phyloP scores from a whole-genome alignment of 2,329 filamentous ascomycete species.

The Cercospora sp. region DNA sequence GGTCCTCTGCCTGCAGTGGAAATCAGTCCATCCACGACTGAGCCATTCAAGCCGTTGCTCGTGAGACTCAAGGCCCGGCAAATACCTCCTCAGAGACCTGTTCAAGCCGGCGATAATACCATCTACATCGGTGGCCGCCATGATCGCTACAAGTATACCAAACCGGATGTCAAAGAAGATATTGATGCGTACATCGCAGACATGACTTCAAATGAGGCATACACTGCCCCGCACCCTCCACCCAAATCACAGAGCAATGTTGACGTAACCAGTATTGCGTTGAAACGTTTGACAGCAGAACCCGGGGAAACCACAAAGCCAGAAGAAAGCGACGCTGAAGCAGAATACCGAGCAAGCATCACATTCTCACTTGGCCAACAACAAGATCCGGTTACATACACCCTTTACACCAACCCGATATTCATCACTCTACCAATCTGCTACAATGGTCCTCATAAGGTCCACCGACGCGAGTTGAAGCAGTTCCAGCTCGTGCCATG shows the following conservation, averaged over 20 bases:
- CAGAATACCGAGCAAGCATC: conserved; percentile 3
- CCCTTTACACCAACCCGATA: conserved; percentile 2
- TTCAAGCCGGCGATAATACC: background rate
- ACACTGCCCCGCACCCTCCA: background rate
- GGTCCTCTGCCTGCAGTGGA: background rate
- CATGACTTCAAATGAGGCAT: background rate
- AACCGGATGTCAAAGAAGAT: background rate
- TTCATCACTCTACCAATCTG: background rate
- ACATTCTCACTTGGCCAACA: background rate
- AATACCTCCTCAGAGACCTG: background rate
- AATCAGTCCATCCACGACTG: background rate
- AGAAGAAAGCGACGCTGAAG: background rate
- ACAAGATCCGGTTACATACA: background rate
- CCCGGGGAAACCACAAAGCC: background rate
- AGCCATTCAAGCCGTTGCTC: background rate
- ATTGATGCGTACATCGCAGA: background rate
- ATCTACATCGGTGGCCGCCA: conserved; percentile 1
- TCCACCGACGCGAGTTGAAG: conserved; percentile 3
- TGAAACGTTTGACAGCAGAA: background rate
- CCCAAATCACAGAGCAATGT: background rate
- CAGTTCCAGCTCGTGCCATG: background rate
- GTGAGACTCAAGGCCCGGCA: background rate
- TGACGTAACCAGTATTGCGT: background rate
- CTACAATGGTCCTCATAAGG: background rate
- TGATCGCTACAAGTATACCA: background rate